phyloP scores from a whole-genome alignment of 192 early-diverging fungal genomes.

The Gigaspora rosea region DNA sequence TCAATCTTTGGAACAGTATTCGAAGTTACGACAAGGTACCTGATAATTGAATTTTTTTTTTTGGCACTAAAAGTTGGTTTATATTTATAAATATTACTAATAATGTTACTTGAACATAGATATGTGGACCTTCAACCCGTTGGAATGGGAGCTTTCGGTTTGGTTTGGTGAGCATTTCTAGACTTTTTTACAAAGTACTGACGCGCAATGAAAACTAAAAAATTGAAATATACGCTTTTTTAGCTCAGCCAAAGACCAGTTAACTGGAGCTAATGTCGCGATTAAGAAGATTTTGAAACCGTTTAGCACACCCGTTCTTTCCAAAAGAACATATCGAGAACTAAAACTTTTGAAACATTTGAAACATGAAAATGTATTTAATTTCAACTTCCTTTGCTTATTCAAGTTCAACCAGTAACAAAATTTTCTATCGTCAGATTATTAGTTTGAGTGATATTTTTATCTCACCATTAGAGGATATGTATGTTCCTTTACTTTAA shows the following conservation, averaged over 20 bases:
- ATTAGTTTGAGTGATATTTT: constrained; percentile 93
- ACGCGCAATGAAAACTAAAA: background rate
- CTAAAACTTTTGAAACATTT: constrained; percentile 91
- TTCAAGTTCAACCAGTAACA: background rate
- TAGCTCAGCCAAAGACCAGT: constrained; percentile 88
- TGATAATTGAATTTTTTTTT: background rate
- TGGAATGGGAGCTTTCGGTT: constrained; percentile 97
- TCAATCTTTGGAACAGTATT: constrained; percentile 85
- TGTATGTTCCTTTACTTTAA: constrained; percentile 51
- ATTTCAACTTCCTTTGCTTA: background rate
- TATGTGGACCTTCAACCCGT: constrained; percentile 93
- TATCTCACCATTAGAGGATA: constrained; percentile 90
- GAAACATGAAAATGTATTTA: constrained; percentile 83
- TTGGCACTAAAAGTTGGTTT: background rate
- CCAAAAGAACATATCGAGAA: constrained; percentile 95
- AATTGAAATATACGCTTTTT: background rate
- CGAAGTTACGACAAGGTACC: constrained; percentile 72
- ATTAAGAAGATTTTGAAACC: constrained; percentile 98
- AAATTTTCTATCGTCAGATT: constrained; percentile 51
- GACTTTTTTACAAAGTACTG: no score
- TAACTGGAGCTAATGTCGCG: constrained; percentile 81
- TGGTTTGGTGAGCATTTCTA: constrained; percentile 78
- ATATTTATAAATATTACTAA: background rate
- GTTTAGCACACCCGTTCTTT: constrained; percentile 87
- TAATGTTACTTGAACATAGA: constrained; percentile 40